Base-by-base conservation (phyloP, 495 filamentous ascomycete species). In the Penicillium cinerascens region DNA sequence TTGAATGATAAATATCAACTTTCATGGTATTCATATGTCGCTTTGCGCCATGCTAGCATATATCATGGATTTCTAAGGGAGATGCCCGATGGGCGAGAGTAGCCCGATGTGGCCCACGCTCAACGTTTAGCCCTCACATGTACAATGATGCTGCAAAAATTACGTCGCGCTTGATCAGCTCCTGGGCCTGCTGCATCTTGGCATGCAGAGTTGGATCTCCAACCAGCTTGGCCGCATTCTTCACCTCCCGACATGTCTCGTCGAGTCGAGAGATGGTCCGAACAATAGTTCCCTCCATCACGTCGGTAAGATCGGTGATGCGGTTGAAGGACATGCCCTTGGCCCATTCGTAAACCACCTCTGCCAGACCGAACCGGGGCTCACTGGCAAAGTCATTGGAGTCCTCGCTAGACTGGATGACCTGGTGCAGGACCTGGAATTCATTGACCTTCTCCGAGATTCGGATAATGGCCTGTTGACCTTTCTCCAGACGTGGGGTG, bases 341-440 rank as follows among this genome's bases (percentile, higher is more conserved):
- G 1, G 93, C 95, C 93, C 93, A 98, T 72, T 98, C 93, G 66
- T 97, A 96, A 15, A 98, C 93, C 0, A 98, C 95, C 68, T 98
- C 95, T 60, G 95, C 89, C 42, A 98, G 79, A 0, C 92, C 92
- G 64, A 98, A 98, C 13, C 91, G 80, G 8, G 91, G 89, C 38
- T 84, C 77, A 56, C 82, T 89, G 40, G 87, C 88, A 59, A 97
- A 97, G 67, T 98, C 91, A 64, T 92, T 95, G 50, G 82, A 84
- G 60, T 96, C 91, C 42, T 97, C 95, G 41, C 84, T 79, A 11
- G 87, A 87, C 51, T 95, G 83, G 58, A 95, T 89, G 16, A 98
- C 91, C 71, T 97, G 93, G 65, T 93, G 87, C 48, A 84, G 70
- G 25, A 86, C 87, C 72, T 98, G 93, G 48, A 88, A 83, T 27